phyloP scores from a whole-genome alignment of 257 asterid species.

The Nyctanthes arbortristis region DNA sequence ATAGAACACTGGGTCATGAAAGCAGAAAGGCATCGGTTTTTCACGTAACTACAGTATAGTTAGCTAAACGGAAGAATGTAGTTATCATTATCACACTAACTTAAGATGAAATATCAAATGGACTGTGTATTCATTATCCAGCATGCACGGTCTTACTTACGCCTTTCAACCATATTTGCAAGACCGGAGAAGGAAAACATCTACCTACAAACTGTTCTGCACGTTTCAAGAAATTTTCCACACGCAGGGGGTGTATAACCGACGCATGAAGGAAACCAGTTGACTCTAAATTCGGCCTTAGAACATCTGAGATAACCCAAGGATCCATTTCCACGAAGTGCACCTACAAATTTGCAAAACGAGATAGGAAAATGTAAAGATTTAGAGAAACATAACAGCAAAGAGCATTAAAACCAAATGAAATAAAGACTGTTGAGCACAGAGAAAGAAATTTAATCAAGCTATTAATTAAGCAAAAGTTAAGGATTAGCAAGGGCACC shows the following conservation, averaged over 20 bases:
- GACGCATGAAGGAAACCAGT: conserved; percentile 83
- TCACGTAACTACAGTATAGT: too few relatives aligned
- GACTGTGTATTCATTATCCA: background rate
- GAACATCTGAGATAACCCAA: conserved; percentile 92
- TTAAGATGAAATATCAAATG: background rate
- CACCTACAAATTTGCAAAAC: conserved; percentile 47
- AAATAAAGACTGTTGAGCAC: background rate
- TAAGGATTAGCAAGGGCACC: conserved; percentile 39
- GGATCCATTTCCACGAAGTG: conserved; percentile 99
- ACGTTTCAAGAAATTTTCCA: conserved; percentile 76
- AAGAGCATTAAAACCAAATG: conserved; percentile 3
- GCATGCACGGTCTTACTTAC: background rate
- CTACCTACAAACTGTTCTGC: conserved; percentile 69
- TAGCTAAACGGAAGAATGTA: too few relatives aligned
- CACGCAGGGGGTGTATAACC: conserved; percentile 69
- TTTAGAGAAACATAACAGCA: conserved; percentile 11
- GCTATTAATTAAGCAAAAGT: background rate
- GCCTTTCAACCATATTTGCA: conserved; percentile 13
- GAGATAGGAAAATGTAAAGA: conserved; percentile 14
- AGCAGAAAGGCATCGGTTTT: too few relatives aligned
- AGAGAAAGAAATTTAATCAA: background rate
- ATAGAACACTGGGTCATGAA: conserved; percentile 1
- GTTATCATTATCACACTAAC: background rate
- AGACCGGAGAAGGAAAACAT: conserved; percentile 15
- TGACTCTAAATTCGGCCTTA: conserved; percentile 76